These are phyloP conservation scores for Kingdonia uniflora DNA, from an alignment of 164 flowering plant species.

Conservation along the genomic window DNA sequence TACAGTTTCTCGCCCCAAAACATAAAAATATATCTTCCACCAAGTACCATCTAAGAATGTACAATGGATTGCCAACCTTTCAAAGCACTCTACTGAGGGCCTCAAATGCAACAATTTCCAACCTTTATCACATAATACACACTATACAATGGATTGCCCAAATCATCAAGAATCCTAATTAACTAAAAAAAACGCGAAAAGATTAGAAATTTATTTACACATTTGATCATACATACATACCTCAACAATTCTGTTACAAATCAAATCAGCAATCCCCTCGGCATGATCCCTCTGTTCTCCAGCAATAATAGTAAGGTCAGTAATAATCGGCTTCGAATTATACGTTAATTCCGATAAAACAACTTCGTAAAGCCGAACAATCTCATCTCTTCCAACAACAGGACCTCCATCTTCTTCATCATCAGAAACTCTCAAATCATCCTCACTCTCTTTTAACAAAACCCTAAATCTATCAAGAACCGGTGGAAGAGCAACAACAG, in stretches of 20 bases:
- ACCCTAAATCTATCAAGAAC: slow-evolving; percentile 55
- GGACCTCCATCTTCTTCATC: slow-evolving; percentile 22
- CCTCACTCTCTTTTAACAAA: slow-evolving; percentile 57
- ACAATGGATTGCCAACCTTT: no score
- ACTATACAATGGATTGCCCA: no score
- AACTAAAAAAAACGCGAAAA: no score
- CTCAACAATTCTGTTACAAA: slow-evolving; percentile 80
- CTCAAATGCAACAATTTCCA: no score
- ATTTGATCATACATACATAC: slow-evolving; percentile 20
- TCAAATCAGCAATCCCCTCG: slow-evolving; percentile 78
- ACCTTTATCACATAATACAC: no score
- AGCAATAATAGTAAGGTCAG: slow-evolving; percentile 91
- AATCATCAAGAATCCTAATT: no score
- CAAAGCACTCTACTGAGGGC: no score
- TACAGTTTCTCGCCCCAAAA: no score
- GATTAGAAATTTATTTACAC: no score
- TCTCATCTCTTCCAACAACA: slow-evolving; percentile 35
- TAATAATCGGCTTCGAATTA: slow-evolving; percentile 93
- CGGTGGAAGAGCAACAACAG: no score
- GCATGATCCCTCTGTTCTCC: slow-evolving; percentile 69
- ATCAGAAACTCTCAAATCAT: slow-evolving; percentile 31
- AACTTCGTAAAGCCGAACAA: slow-evolving; percentile 61
- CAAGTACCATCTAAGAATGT: no score
- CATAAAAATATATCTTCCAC: no score
- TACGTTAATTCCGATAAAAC: slow-evolving; percentile 54